Evolutionary conservation across 1,284 basidiomycete genomes (phyloP).

Genomic region (Tranzscheliella williamsii): DNA sequence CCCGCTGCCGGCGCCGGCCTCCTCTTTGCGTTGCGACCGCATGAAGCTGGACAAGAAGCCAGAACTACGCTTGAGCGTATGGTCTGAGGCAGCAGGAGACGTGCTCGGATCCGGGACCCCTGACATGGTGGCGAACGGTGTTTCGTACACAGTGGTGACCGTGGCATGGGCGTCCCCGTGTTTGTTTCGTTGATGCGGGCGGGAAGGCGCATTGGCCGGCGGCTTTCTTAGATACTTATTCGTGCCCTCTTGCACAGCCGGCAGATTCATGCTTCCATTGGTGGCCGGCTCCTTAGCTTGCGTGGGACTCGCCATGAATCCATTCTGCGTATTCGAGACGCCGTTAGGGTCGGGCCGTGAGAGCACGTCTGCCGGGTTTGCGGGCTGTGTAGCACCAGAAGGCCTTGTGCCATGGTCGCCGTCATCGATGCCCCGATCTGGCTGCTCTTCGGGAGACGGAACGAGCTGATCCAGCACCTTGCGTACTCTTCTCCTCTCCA

Average conservation of each 20-base stretch:
- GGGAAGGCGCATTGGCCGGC: neutral
- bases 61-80: neutral
- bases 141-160: slow-evolving; percentile 19
- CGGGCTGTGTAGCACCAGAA: slow-evolving; percentile 15
- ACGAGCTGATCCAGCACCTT: slow-evolving; percentile 19
- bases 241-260: neutral
- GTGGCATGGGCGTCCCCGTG: slow-evolving; percentile 10
- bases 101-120: slow-evolving; percentile 1
- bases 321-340: no score
- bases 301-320: neutral
- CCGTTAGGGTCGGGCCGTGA: slow-evolving; percentile 28
- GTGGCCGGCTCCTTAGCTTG: neutral
- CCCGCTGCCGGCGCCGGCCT: neutral
- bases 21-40: neutral
- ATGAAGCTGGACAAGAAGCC: slow-evolving; percentile 19
- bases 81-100: slow-evolving; percentile 4
- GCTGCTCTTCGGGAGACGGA: slow-evolving; percentile 3
- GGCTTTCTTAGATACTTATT: no score
- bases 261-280: slow-evolving; percentile 3
- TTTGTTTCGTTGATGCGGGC: neutral
- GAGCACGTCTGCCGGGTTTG: slow-evolving; percentile 22
- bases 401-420: slow-evolving; percentile 2
- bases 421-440: slow-evolving; percentile 16
- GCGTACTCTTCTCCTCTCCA: slow-evolving; percentile 8
- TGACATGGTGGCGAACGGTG: slow-evolving; percentile 17